phyloP scores from a whole-genome alignment of 2,329 filamentous ascomycete genomes.

The Bimuria novae-zelandiae region DNA sequence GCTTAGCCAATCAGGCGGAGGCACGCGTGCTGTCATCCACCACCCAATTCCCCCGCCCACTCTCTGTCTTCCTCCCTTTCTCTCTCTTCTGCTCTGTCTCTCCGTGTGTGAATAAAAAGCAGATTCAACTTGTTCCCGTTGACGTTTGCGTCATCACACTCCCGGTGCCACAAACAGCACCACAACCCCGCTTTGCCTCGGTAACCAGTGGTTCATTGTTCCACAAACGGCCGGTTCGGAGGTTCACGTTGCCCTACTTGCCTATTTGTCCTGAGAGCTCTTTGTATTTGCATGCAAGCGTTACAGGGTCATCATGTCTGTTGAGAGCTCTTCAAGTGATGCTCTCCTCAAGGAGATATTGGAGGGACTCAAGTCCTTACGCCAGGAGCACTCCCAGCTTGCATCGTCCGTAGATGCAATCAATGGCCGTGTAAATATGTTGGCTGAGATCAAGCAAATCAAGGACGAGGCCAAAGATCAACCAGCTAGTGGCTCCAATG shows the following conservation, averaged over 20 bases:
- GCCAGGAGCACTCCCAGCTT: constrained; percentile 60
- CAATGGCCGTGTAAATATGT: constrained; percentile 64
- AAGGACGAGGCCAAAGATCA: constrained; percentile 53
- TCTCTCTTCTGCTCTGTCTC: background rate
- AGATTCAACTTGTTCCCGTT: background rate
- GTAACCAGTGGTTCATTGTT: constrained; percentile 15
- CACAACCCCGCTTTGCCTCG: background rate
- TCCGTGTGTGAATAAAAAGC: background rate
- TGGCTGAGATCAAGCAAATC: constrained; percentile 63
- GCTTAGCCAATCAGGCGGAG: constrained; percentile 22
- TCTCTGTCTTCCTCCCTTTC: constrained; percentile 10
- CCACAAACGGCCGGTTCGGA: constrained; percentile 10
- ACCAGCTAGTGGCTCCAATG: constrained; percentile 20
- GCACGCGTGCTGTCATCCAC: constrained; percentile 26
- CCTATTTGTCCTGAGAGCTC: constrained; percentile 7
- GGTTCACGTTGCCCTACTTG: constrained; percentile 16
- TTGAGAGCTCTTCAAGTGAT: constrained; percentile 34
- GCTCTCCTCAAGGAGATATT: constrained; percentile 60
- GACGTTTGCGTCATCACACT: background rate
- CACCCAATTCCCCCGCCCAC: constrained; percentile 19
- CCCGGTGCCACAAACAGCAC: background rate
- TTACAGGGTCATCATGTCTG: constrained; percentile 32
- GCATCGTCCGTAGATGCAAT: constrained; percentile 63
- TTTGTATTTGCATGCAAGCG: constrained; percentile 13
- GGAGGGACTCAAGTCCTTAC: constrained; percentile 58